Evolutionary conservation across 116 monocot genomes (phyloP).

Genomic region (Posidonia oceanica): DNA sequence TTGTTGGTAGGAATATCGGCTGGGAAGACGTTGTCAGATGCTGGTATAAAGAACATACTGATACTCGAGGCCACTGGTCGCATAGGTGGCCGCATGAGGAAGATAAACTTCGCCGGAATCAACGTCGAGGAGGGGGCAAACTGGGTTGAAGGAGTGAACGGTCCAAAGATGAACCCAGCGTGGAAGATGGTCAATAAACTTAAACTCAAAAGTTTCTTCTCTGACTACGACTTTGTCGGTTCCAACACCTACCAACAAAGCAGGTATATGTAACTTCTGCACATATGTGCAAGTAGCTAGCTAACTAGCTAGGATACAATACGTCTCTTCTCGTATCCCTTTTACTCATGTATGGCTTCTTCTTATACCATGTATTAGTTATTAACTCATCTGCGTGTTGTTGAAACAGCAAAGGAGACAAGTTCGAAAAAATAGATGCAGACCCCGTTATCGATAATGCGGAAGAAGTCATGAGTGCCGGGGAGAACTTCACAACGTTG

Average conservation of each 20-base stretch:
- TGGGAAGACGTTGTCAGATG: conserved; percentile 53
- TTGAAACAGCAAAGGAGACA: conserved; percentile 29
- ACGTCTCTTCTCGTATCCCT: too few relatives aligned
- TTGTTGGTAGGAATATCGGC: conserved; percentile 43
- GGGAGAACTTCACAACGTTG: conserved; percentile 14
- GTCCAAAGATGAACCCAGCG: conserved; percentile 36
- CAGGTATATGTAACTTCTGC: neutral
- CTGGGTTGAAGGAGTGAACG: conserved; percentile 80
- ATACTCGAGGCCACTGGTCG: conserved; percentile 63
- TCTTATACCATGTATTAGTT: neutral
- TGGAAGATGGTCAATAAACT: conserved; percentile 49
- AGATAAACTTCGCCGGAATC: conserved; percentile 48
- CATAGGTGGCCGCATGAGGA: conserved; percentile 65
- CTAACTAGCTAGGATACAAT: too few relatives aligned
- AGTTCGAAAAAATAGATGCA: conserved; percentile 14
- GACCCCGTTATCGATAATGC: conserved; percentile 10
- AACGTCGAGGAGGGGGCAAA: conserved; percentile 66
- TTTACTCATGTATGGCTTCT: too few relatives aligned
- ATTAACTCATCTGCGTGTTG: neutral
- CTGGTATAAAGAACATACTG: conserved; percentile 45
- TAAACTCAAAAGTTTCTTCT: conserved; percentile 31
- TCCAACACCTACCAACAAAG: conserved; percentile 34
- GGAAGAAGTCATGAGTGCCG: neutral
- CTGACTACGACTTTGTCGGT: conserved; percentile 45
- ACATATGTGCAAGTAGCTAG: too few relatives aligned